Conservation (phyloP, 345 rosid species). For the Angophora floribunda region DNA sequence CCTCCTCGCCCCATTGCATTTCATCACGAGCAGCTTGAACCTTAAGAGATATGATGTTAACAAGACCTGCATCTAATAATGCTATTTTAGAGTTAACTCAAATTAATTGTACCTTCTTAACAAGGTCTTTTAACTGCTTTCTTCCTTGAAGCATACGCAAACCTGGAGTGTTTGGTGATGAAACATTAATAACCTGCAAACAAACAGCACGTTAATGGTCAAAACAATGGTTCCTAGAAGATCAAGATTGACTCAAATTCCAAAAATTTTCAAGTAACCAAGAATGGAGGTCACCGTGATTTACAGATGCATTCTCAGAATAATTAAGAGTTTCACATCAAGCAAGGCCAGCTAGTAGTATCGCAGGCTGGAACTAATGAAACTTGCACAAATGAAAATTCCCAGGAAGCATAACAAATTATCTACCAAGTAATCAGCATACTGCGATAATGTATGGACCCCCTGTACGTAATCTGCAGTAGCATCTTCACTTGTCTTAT, state of each 20-base stretch:
- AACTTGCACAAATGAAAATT: not conserved
- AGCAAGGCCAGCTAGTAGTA: not conserved
- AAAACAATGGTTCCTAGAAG: not conserved
- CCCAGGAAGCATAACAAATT: not conserved
- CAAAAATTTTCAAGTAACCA: not conserved
- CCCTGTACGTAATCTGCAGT: conserved; percentile 95
- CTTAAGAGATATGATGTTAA: conserved; percentile 14
- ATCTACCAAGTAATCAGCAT: conserved; percentile 93
- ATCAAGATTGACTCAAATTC: not conserved
- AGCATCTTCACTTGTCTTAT: conserved; percentile 94
- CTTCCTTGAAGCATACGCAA: conserved; percentile 96
- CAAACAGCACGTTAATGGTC: not conserved
- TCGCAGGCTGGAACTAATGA: not conserved
- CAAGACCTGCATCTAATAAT: not conserved
- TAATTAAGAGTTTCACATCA: not conserved
- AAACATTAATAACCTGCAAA: conserved; percentile 83
- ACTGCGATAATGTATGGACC: conserved; percentile 92
- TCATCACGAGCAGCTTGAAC: conserved; percentile 99
- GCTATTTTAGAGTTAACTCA: not conserved
- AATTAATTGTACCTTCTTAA: conserved; percentile 53
- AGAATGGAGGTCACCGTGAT: not conserved
- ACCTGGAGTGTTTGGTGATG: conserved; percentile 97
- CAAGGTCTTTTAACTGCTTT: conserved; percentile 89
- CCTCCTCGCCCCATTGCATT: conserved; percentile 99
- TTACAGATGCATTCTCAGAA: not conserved